Evolutionary conservation across 2,329 filamentous ascomycete genomes (phyloP), one percentile per base, ranked within the genome.

Genomic region (Lachnellula arida): DNA sequence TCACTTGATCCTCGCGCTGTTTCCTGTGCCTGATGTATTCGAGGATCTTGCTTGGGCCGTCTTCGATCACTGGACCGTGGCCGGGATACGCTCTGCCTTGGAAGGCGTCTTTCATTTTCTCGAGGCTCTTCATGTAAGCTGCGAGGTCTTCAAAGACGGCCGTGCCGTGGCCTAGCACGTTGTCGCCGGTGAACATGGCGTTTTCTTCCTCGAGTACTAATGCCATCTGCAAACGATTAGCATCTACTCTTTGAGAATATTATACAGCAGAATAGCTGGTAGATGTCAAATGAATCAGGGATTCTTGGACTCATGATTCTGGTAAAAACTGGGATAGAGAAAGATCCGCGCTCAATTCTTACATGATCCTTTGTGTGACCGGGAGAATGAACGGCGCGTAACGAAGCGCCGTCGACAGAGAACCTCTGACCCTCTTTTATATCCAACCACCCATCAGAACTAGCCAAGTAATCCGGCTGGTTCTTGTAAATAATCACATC

Each of bases 181-280:
- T 95, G 72, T 96, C 91, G 6, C 87, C 91, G 0, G 91, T 95
- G 71, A 96, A 94, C 75, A 96, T 84, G 42, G 89, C 86, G 64
- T 90, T 80, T 66, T 96, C 80, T 65, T 95, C 89, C 46, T 86
- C 80, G 4, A 96, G 73, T 5, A 91, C 70, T 63, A 96, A 86
- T 17, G 81, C 83, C 78, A 92, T 87, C 70, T 32, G 28, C 28
- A 32, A 11, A 32, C 9, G 3, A 32, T 32, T 32, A 32, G 28
- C 28, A 32, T 11, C 11, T 11, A 11, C 4, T 4, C 9, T 32
- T 4, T 12, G 9, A 32, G 12, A 12, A 32, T 12, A 12, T 32
- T 11, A 1, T 4, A 12, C 9, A 11, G 9, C 28, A 11, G 28
- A 32, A 11, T 8, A 11, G 28, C 9, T 11, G 28, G 9, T 32